Evolutionary conservation across 2,329 filamentous ascomycete genomes (phyloP).

Genomic region (Geosmithia flava): DNA sequence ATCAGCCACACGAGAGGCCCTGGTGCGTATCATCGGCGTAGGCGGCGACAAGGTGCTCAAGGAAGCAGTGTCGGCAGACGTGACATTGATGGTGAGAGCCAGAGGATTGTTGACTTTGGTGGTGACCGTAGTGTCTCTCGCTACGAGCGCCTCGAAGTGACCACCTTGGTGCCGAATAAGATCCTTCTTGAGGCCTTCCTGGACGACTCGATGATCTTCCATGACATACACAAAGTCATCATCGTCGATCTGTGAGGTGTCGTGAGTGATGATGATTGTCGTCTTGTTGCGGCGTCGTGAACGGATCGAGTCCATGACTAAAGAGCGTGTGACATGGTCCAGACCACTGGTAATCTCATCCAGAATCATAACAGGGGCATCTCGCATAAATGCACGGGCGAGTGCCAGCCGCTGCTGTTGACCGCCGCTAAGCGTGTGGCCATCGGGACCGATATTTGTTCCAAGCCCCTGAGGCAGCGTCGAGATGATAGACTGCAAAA

Average conservation of each 20-base stretch:
- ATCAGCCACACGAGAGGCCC: conserved; percentile 2
- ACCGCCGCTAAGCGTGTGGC: conserved; percentile 65
- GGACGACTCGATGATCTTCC: conserved; percentile 53
- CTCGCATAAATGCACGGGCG: conserved; percentile 62
- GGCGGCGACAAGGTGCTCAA: not conserved
- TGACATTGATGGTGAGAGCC: conserved; percentile 1
- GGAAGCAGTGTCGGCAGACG: not conserved
- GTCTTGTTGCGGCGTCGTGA: conserved; percentile 71
- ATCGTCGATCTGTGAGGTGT: conserved; percentile 61
- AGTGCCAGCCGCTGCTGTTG: conserved; percentile 74
- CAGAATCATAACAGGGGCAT: conserved; percentile 70
- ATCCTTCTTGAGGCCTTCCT: conserved; percentile 52
- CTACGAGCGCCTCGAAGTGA: conserved; percentile 30
- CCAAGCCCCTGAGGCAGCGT: conserved; percentile 58
- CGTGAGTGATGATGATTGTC: conserved; percentile 88
- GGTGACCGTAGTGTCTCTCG: conserved; percentile 1
- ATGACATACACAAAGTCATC: conserved; percentile 73
- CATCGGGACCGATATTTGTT: conserved; percentile 59
- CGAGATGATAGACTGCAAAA: conserved; percentile 55
- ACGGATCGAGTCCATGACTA: conserved; percentile 65
- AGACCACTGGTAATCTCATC: conserved; percentile 84
- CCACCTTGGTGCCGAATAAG: conserved; percentile 33
- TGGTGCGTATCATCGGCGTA: conserved; percentile 1
- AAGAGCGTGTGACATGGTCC: conserved; percentile 55
- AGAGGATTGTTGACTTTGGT: not conserved